Base-by-base conservation (phyloP, 2,329 filamentous ascomycete species). In the Xylariaceae sp. region DNA sequence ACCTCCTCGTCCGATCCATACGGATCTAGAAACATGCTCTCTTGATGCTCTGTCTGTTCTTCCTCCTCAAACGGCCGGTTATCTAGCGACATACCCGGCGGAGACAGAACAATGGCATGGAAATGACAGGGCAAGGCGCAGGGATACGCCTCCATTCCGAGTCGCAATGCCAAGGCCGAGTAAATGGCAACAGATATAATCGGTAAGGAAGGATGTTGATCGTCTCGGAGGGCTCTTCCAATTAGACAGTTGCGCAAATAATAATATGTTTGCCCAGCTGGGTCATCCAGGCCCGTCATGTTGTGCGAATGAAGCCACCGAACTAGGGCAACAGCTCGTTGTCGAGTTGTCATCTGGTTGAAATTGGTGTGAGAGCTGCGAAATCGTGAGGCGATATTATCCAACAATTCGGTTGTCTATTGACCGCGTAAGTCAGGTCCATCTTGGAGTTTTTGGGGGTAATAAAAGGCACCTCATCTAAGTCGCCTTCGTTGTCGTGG, bases 181-280 rank as follows among this genome's bases (percentile, higher is more conserved):
- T 89, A 99, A 60, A 98, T 96, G 57, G 88, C 89, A 52, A 89
- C 89, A 1, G 91, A 95, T 59, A 97, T 89, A 48, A 97, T 81
- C 1, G 93, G 95, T 7, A 97, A 80, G 1, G 92, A 93, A 23
- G 90, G 87, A 67, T 96, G 91, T 0, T 83, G 81, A 6, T 83
- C 75, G 48, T 89, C 86, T 37, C 85, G 86, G 43, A 98, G 78
- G 3, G 90, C 91, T 59, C 96, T 80, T 9, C 91, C 91, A 53
- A 99, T 86, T 65, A 96, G 90, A 65, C 90, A 96, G 73, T 98
- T 96, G 59, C 90, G 85, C 55, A 98, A 75, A 56, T 89, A 87
- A 64, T 91, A 86, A 70, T 95, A 97, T 52, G 88, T 84, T 42
- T 77, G 71, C 7, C 85, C 83, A 6, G 61, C 62, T 3, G 79